Evolutionary conservation across 345 rosid species (phyloP), one percentile per base, ranked within the genome.

Genomic region (Populus euphratica): DNA sequence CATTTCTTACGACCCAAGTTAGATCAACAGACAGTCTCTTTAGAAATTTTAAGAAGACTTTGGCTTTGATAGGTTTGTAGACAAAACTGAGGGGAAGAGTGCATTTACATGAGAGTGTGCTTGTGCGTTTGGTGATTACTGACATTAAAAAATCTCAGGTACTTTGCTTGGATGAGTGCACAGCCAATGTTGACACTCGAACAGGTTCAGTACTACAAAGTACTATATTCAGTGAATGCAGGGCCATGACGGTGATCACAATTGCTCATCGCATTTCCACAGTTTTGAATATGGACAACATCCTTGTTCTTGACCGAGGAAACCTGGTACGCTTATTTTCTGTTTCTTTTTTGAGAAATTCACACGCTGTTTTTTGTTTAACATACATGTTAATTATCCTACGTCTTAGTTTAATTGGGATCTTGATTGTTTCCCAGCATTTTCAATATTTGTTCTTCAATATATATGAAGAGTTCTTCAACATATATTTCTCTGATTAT

Each of bases 191-290:
- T 8, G 99, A 95, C 83, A 77, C 83, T 54, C 88, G 82, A 82
- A 91, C 99, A 70, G 90, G 97, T 76, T 90, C 94, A 52, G 52
- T 90, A 18, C 85, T 93, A 61, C 95, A 93, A 52, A 88, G 83
- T 82, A 78, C 97, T 23, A 88, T 93, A 85, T 87, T 91, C 16
- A 86, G 81, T 8, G 93, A 86, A 78, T 91, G 98, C 84, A 82
- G 76, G 82, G 96, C 96, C 66, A 78, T 86, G 77, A 95, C 99
- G 1, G 91, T 95, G 65, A 85, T 95, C 75, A 93, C 97, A 77
- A 90, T 95, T 75, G 99, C 99, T 63, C 98, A 95, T 74, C 96
- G 98, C 75, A 95, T 95, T 77, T 95, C 98, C 8, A 90, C 93
- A 2, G 92, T 95, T 72, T 72, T 89, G 79, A 87, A 81, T 61